phyloP scores from a whole-genome alignment of 140 eudicot species.

The Erigeron philadelphicus region DNA sequence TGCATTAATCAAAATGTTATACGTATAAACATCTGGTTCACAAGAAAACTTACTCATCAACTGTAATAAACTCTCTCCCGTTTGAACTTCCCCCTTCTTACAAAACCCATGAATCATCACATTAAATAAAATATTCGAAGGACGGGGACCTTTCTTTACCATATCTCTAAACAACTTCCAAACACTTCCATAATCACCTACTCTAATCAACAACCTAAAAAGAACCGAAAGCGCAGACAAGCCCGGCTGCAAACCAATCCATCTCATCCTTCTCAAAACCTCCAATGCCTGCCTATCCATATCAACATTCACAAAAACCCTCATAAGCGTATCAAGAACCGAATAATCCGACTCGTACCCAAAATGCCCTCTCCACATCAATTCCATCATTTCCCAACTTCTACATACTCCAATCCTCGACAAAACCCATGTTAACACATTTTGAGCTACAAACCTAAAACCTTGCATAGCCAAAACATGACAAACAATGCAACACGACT shows the following conservation, averaged over 20 bases:
- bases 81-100: slow-evolving; percentile 47
- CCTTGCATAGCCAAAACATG: slow-evolving; percentile 47
- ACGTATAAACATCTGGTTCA: slow-evolving; percentile 58
- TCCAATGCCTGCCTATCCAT: slow-evolving; percentile 48
- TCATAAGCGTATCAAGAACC: slow-evolving; percentile 77
- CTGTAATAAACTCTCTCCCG: slow-evolving; percentile 57
- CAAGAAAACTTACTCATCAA: slow-evolving; percentile 68
- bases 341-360: slow-evolving; percentile 61
- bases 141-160: slow-evolving; percentile 59
- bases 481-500: slow-evolving; percentile 50
- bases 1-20: slow-evolving; percentile 74
- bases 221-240: slow-evolving; percentile 51
- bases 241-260: slow-evolving; percentile 54
- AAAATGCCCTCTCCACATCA: slow-evolving; percentile 55
- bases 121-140: slow-evolving; percentile 48
- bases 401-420: slow-evolving; percentile 46
- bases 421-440: slow-evolving; percentile 62
- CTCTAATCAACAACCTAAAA: slow-evolving; percentile 53
- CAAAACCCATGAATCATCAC: slow-evolving; percentile 74
- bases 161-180: slow-evolving; percentile 85
- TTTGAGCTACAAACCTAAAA: slow-evolving; percentile 56
- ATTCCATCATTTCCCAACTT: slow-evolving; percentile 45
- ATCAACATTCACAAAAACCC: slow-evolving; percentile 52
- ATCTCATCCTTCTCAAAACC: slow-evolving; percentile 54
- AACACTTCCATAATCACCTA: slow-evolving; percentile 77